Percentiles rank a stretch among this genome's conserved stretches.
Evolutionary conservation across 345 rosid genomes (phyloP).

Genomic region (Schrenkiella parvula): DNA sequence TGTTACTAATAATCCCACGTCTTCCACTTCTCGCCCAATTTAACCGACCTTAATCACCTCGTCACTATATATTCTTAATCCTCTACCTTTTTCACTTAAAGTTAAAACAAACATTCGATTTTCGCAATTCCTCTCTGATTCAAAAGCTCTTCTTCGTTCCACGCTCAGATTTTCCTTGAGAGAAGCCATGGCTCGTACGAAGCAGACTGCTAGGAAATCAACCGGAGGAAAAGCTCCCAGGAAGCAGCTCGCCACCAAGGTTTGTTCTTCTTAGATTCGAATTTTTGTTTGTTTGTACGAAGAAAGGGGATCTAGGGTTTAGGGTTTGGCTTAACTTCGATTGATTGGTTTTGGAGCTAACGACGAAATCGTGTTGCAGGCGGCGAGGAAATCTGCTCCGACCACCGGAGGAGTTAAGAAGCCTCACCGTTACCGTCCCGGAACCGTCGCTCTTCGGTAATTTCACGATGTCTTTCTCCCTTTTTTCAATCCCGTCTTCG

Average conservation of each 20-base stretch:
- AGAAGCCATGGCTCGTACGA: conserved; percentile 46
- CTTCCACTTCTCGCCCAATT: not conserved
- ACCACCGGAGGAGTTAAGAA: conserved; percentile 70
- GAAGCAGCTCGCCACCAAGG: conserved; percentile 49
- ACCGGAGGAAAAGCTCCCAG: conserved; percentile 48
- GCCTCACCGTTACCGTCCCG: conserved; percentile 71
- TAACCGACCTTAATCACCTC: not conserved
- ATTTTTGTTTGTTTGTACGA: not conserved
- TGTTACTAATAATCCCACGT: not conserved
- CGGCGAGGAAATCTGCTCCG: conserved; percentile 73
- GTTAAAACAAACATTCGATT: not conserved
- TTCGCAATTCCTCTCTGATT: not conserved
- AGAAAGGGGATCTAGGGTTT: not conserved
- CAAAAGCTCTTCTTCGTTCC: not conserved
- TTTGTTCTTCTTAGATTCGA: not conserved
- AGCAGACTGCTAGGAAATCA: conserved; percentile 50
- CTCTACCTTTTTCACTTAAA: not conserved
- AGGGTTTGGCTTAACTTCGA: not conserved
- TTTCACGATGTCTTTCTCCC: not conserved
- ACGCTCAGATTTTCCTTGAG: not conserved
- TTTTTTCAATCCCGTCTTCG: not conserved
- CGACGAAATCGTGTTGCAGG: conserved; percentile 30
- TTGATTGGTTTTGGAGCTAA: not conserved
- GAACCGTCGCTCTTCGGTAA: conserved; percentile 73
- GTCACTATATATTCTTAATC: not conserved